A percentile compares a stretch with the other conserved stretches of the same genome.
phyloP scores from a whole-genome alignment of 257 asterid genomes.

The Plantago elongata region DNA sequence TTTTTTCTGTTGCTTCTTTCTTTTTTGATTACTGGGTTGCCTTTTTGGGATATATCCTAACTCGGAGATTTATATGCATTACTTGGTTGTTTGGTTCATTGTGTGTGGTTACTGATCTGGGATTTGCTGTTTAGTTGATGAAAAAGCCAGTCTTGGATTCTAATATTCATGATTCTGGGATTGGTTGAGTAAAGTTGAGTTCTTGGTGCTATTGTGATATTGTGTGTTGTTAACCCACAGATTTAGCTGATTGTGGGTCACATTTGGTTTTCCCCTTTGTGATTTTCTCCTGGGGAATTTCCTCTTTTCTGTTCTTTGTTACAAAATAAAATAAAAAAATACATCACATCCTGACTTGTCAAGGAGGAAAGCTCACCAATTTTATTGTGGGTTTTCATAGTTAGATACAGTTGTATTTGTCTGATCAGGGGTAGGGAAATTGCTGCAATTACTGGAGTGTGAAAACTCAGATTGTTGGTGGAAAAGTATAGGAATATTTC shows the following conservation, averaged over 20 bases:
- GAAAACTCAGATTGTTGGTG: slow-evolving; percentile 18
- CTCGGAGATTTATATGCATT: no score
- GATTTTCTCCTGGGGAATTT: slow-evolving; percentile 31
- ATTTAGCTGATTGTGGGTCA: slow-evolving; percentile 22
- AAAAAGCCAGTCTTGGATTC: slow-evolving; percentile 41
- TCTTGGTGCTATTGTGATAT: slow-evolving; percentile 18
- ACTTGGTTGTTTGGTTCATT: no score
- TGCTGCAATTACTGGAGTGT: slow-evolving; percentile 13
- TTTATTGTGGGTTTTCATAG: slow-evolving; percentile 64
- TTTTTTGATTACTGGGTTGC: slow-evolving; percentile 24
- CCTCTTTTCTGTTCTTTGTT: slow-evolving; percentile 20
- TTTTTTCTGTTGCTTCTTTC: slow-evolving; percentile 4
- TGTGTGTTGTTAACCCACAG: slow-evolving; percentile 7
- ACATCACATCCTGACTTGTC: slow-evolving; percentile 16
- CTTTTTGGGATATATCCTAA: not conserved
- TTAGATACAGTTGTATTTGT: slow-evolving; percentile 34
- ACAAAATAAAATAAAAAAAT: slow-evolving; percentile 12
- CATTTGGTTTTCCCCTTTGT: slow-evolving; percentile 31
- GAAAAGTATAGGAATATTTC: slow-evolving; percentile 9
- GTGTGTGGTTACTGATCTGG: slow-evolving; percentile 14
- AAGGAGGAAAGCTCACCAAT: slow-evolving; percentile 40
- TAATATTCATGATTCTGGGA: slow-evolving; percentile 62
- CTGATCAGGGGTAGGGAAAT: not conserved
- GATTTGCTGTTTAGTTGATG: slow-evolving; percentile 39
- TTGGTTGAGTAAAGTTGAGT: slow-evolving; percentile 43